Percentiles rank a stretch among this genome's conserved stretches.
These are phyloP conservation scores for Cercophora sp. DNA, from an alignment of 495 filamentous ascomycete genomes.

Conservation along the genomic window DNA sequence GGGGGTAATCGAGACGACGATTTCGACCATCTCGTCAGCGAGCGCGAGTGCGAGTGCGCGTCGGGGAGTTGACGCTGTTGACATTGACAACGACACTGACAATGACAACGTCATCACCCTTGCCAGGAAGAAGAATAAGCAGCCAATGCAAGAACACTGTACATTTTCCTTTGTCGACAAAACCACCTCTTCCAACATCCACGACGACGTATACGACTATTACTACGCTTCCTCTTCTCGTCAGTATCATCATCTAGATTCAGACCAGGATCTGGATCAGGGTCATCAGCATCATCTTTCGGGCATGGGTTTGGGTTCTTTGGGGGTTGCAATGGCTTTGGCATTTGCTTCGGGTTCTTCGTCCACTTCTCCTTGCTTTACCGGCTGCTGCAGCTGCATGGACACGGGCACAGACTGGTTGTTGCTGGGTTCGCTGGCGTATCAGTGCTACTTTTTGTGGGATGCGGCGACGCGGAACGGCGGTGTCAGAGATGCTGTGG, in stretches of 20 bases:
- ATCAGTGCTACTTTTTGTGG: slow-evolving; percentile 25
- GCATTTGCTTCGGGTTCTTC: slow-evolving; percentile 17
- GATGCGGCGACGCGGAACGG: slow-evolving; percentile 11
- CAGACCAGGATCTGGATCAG: background rate
- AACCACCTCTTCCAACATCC: background rate
- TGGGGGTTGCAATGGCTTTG: slow-evolving; percentile 13
- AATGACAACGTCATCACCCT: no score
- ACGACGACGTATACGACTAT: no score
- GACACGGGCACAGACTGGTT: slow-evolving; percentile 19
- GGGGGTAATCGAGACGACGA: slow-evolving; percentile 1
- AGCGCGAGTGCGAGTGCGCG: no score
- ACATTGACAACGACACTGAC: no score
- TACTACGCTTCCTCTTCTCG: slow-evolving; percentile 7
- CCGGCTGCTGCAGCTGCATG: slow-evolving; percentile 5
- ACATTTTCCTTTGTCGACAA: slow-evolving; percentile 28
- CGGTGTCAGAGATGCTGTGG: background rate
- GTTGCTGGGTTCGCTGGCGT: slow-evolving; percentile 21
- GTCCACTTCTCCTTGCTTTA: slow-evolving; percentile 8
- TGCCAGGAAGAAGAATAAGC: slow-evolving; percentile 1
- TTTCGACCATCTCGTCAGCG: background rate
- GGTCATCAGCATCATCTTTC: slow-evolving; percentile 3
- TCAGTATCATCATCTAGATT: background rate
- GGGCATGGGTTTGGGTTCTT: slow-evolving; percentile 9
- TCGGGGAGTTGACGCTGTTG: background rate
- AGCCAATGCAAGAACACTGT: slow-evolving; percentile 26